Percentiles rank a stretch among this genome's conserved stretches.
These are phyloP conservation scores for Rhynchospora pubera DNA, from an alignment of 176 grass and related monocot species.

Conservation along the genomic window DNA sequence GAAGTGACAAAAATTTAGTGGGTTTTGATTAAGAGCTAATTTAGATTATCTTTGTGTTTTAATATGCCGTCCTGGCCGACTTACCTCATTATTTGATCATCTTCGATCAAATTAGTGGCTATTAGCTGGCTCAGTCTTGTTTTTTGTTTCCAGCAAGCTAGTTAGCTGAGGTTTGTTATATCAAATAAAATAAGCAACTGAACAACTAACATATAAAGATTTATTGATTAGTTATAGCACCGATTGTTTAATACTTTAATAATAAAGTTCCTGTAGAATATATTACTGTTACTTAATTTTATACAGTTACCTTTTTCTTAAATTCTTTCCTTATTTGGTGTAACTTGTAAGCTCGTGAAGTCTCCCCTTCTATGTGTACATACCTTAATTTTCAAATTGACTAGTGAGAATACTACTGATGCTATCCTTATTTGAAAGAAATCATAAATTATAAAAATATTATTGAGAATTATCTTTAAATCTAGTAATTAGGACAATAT, in stretches of 20 bases:
- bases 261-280: not conserved
- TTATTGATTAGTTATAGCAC: not conserved
- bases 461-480: too few species aligned
- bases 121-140: not conserved
- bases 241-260: not conserved
- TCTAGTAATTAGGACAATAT: too few species aligned
- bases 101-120: not conserved
- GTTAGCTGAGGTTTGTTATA: not conserved
- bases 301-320: not conserved
- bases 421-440: too few species aligned
- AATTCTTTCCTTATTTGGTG: not conserved
- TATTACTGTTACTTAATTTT: not conserved
- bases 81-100: constrained; percentile 52
- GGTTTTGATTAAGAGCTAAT: constrained; percentile 22
- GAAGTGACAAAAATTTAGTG: constrained; percentile 19
- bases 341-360: not conserved
- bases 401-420: too few species aligned
- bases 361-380: not conserved
- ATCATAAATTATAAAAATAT: too few species aligned
- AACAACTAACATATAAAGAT: not conserved
- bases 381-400: too few species aligned
- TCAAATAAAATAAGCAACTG: not conserved
- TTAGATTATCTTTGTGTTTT: constrained; percentile 25
- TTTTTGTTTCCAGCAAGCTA: not conserved
- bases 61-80: constrained; percentile 69